Evolutionary conservation across 2,329 filamentous ascomycete species (phyloP), one percentile per base, ranked within the genome.

Genomic region (Xylaria sp.): DNA sequence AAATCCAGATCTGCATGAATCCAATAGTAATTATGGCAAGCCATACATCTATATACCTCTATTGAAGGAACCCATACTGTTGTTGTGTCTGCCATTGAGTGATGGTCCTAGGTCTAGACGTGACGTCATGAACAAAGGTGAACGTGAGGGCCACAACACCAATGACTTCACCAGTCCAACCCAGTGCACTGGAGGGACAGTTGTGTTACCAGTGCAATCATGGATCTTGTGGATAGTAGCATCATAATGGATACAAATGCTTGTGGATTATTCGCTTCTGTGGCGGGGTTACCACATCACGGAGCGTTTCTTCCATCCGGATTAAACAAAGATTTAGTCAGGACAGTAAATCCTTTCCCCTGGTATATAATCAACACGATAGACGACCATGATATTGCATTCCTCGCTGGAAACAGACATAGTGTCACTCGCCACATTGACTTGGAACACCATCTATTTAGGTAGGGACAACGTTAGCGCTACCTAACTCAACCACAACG

Each of bases 401-500:
- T 17, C 6, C 58, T 64, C 25, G 62, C 62, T 73, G 57, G 83
- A 83, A 1, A 79, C 80, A 1, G 74, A 71, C 23, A 77, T 77
- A 64, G 81, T 83, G 58, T 74, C 68, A 19, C 71, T 78, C 0
- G 75, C 68, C 7, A 74, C 70, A 0, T 75, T 71, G 3, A 78
- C 72, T n/a, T 73, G 71, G 46, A 83, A n/a, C 71, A 4, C 75
- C 65, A 8, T 79, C 72, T 2, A 72, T 71, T 0, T 70, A 68
- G 4, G 75, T 73, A 0, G 81, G 80, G 49, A 77, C 71, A 4
- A 75, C 68, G 9, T 81, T 80, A 0, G 81, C 80, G 1, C 80
- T 83, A 13, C 77, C 74, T 79, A 85, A 83, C 41, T 78, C 81
- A 3, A 85, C 78, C 33, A 84, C 69, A 3, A 80, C 82, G 3